A percentile compares a stretch with the other conserved stretches of the same genome.
These are phyloP conservation scores for Gyrodon tennesseensis DNA, from an alignment of 1,284 basidiomycete genomes.

Conservation along the genomic window DNA sequence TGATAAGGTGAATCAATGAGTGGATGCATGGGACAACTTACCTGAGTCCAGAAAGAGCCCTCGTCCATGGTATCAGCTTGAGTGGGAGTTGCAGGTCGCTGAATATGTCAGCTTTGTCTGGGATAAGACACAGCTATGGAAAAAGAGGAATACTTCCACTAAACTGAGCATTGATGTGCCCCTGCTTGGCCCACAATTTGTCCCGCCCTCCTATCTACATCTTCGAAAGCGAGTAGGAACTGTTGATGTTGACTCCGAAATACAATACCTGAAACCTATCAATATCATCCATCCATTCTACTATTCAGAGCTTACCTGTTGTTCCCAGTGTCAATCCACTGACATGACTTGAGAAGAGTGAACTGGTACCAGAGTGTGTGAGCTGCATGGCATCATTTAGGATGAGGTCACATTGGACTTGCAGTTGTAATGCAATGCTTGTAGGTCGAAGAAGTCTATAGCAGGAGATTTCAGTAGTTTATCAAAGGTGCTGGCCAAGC, in stretches of 20 bases:
- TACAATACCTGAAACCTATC: constrained; percentile 33
- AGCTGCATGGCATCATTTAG: background rate
- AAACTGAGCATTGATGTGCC: constrained; percentile 18
- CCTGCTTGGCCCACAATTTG: constrained; percentile 24
- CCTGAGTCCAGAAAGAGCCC: too few species aligned
- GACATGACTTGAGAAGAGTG: constrained; percentile 25
- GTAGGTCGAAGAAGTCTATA: too few species aligned
- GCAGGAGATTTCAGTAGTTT: too few species aligned
- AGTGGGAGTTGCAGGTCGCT: constrained; percentile 28
- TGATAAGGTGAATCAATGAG: too few species aligned
- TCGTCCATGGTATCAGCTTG: too few species aligned
- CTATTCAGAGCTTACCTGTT: constrained; percentile 24
- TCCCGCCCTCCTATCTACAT: constrained; percentile 23
- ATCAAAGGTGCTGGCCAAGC: too few species aligned
- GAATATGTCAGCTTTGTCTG: constrained; percentile 33
- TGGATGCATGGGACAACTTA: too few species aligned
- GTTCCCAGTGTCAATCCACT: constrained; percentile 26
- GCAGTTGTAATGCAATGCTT: too few species aligned
- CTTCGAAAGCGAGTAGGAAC: constrained; percentile 12
- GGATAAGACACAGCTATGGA: constrained; percentile 3
- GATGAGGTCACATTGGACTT: too few species aligned
- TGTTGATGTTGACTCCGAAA: too few species aligned
- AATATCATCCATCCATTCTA: constrained; percentile 36
- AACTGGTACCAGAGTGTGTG: constrained; percentile 1
- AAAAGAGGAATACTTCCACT: too few species aligned